These are phyloP conservation scores for Dissophora globulifera DNA, from an alignment of 192 early-diverging fungal species.

Conservation along the genomic window DNA sequence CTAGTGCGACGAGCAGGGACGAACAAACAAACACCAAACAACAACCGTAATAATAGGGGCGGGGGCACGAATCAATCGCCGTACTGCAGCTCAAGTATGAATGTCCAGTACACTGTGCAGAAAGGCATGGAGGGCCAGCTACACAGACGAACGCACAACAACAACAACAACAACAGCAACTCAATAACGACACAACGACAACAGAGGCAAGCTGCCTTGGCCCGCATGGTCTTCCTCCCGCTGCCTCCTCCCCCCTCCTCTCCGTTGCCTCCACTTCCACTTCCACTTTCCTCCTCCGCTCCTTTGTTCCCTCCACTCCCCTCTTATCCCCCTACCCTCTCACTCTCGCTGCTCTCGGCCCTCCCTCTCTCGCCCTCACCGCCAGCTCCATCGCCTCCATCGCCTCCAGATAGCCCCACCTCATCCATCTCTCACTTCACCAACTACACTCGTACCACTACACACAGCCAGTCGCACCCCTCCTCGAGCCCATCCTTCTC, in stretches of 20 bases:
- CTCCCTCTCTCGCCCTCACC: not conserved
- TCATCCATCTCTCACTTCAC: slow-evolving; percentile 1
- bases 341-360: not conserved
- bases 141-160: too few species aligned
- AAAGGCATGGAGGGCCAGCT: too few species aligned
- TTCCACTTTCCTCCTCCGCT: not conserved
- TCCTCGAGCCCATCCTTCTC: slow-evolving; percentile 4
- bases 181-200: slow-evolving; percentile 1
- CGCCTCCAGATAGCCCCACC: not conserved
- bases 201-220: not conserved
- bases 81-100: too few species aligned
- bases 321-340: slow-evolving; percentile 4
- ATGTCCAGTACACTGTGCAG: too few species aligned
- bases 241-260: slow-evolving; percentile 8
- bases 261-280: not conserved
- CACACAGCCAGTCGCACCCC: not conserved
- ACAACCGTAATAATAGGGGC: too few species aligned
- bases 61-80: too few species aligned
- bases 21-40: too few species aligned
- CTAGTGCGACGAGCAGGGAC: too few species aligned
- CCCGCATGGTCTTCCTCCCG: slow-evolving; percentile 11
- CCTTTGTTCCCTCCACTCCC: not conserved
- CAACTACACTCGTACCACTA: not conserved
- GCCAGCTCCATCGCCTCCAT: not conserved
- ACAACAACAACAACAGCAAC: too few species aligned